A percentile compares a stretch with the other conserved stretches of the same genome.
Evolutionary conservation across 768 basidiomycete species (phyloP).

Genomic region (Neoboletus subvelutipes): DNA sequence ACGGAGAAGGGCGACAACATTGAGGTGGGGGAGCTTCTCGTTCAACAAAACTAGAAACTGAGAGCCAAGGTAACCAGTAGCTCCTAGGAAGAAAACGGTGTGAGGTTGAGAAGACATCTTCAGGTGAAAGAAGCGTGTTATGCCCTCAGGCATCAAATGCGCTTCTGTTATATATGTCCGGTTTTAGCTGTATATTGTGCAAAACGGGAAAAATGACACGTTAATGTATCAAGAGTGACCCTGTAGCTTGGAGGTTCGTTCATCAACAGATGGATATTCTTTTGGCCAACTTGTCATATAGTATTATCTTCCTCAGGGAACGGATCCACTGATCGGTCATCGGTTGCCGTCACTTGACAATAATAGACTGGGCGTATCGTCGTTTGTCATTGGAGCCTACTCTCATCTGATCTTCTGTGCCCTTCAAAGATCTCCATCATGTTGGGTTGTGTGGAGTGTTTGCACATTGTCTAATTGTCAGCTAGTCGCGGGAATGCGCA

Average conservation of each 20-base stretch:
- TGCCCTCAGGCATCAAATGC: not conserved
- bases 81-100: constrained; percentile 42
- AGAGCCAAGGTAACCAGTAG: constrained; percentile 44
- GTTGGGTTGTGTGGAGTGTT: not conserved
- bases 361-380: not conserved
- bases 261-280: constrained; percentile 1
- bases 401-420: not conserved
- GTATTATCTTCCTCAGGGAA: not conserved
- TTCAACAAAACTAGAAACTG: constrained; percentile 38
- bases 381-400: not conserved
- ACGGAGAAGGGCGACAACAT: constrained; percentile 39
- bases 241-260: not conserved
- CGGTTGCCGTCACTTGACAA: constrained; percentile 4
- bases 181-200: not conserved
- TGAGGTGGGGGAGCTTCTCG: constrained; percentile 32
- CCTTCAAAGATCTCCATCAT: not conserved
- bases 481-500: not conserved
- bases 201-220: not conserved
- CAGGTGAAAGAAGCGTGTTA: not conserved
- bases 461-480: not conserved
- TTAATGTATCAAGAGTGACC: constrained; percentile 7
- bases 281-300: not conserved
- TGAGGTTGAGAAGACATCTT: constrained; percentile 15
- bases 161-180: constrained; percentile 2
- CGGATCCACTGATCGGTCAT: not conserved